Evolutionary conservation across 257 asterid species (phyloP).

Genomic region (Solanum etuberosum): DNA sequence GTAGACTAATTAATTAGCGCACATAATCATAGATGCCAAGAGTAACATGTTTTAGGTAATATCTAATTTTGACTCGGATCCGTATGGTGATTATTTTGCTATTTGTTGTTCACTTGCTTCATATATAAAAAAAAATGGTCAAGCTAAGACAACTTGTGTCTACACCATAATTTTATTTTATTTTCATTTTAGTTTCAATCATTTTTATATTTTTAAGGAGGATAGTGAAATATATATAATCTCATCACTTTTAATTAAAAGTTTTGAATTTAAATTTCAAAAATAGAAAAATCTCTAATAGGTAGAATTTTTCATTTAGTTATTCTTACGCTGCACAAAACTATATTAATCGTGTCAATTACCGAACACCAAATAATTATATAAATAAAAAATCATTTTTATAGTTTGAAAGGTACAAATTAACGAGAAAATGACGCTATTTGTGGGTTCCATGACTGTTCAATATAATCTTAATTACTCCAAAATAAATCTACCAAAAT

Average conservation of each 20-base stretch:
- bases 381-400: neutral
- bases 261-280: neutral
- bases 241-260: neutral
- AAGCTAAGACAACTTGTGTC: neutral
- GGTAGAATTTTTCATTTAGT: neutral
- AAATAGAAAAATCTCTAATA: neutral
- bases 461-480: neutral
- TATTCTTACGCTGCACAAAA: neutral
- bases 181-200: neutral
- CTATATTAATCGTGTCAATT: neutral
- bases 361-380: neutral
- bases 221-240: neutral
- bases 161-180: neutral
- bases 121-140: neutral
- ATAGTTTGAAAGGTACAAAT: neutral
- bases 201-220: neutral
- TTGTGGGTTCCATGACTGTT: neutral
- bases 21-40: neutral
- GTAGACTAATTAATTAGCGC: neutral
- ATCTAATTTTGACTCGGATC: neutral
- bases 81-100: neutral
- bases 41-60: neutral
- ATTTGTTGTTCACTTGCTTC: neutral
- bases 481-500: neutral
- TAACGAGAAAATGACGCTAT: neutral